Percentiles rank a stretch among this genome's conserved stretches.
Conservation (phyloP, 352 stramenopile species). For the Phytophthora chlamydospora region DNA sequence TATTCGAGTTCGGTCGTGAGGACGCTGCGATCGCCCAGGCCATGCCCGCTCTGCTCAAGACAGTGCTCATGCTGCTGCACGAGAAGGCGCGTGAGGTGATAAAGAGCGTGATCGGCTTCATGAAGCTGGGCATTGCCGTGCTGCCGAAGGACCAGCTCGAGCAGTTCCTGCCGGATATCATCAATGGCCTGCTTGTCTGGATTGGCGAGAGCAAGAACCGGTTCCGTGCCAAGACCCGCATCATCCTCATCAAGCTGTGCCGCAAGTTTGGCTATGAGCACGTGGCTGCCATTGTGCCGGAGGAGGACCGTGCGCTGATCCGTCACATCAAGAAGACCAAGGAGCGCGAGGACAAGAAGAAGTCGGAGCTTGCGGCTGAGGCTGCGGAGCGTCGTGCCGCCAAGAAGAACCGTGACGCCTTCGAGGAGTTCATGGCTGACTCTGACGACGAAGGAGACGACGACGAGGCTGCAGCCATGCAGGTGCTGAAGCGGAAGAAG, state of each 20-base stretch:
- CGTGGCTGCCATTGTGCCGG: conserved; percentile 89
- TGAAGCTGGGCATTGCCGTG: conserved; percentile 95
- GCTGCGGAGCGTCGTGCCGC: conserved; percentile 47
- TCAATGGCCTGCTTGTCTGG: conserved; percentile 93
- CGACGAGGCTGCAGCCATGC: conserved; percentile 80
- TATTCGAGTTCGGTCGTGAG: conserved; percentile 93
- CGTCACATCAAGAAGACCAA: conserved; percentile 97
- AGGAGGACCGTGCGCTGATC: conserved; percentile 91
- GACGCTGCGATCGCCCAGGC: conserved; percentile 68
- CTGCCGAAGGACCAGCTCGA: conserved; percentile 90
- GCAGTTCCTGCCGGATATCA: conserved; percentile 91
- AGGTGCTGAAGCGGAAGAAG: conserved; percentile 83
- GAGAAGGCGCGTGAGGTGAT: conserved; percentile 96
- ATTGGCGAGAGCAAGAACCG: conserved; percentile 95
- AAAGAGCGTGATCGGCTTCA: conserved; percentile 96
- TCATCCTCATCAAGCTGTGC: conserved; percentile 96
- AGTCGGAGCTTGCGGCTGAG: conserved; percentile 67
- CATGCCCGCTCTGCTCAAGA: conserved; percentile 92
- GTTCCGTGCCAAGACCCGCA: conserved; percentile 95
- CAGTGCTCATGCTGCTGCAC: conserved; percentile 92
- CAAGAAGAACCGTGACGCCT: conserved; percentile 60
- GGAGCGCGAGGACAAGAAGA: conserved; percentile 90
- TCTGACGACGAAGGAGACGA: conserved; percentile 84
- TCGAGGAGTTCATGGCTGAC: conserved; percentile 86
- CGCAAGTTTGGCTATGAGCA: conserved; percentile 94